Conservation (phyloP, 2,329 filamentous ascomycete genomes). For the Macrophomina pseudophaseolina region DNA sequence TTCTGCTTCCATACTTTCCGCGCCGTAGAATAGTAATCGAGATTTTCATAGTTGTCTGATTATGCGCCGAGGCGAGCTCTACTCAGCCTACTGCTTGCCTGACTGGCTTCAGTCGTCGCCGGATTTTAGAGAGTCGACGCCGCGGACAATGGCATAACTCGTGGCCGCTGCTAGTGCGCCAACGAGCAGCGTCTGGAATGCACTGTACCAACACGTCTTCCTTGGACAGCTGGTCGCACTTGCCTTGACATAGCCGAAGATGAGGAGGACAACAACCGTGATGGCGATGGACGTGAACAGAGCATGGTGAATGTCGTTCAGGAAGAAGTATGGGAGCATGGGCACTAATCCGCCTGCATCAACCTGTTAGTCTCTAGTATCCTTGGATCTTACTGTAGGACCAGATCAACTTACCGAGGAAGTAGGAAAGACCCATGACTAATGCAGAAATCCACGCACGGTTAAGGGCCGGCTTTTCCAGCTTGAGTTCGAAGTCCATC, state of each 20-base stretch:
- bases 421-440: constrained; percentile 47
- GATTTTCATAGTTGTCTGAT: constrained; percentile 1
- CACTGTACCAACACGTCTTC: constrained; percentile 17
- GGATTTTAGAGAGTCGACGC: constrained; percentile 23
- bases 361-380: neutral
- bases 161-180: constrained; percentile 26
- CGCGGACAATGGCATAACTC: constrained; percentile 26
- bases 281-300: constrained; percentile 59
- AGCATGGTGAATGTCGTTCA: constrained; percentile 46
- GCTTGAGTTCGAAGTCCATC: constrained; percentile 63
- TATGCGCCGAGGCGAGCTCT: neutral
- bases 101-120: neutral
- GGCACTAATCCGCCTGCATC: constrained; percentile 47
- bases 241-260: constrained; percentile 59
- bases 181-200: constrained; percentile 23
- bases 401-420: constrained; percentile 32
- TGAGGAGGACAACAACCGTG: constrained; percentile 54
- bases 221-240: constrained; percentile 19
- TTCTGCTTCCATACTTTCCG: neutral
- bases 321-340: constrained; percentile 58
- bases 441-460: constrained; percentile 54
- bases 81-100: no score
- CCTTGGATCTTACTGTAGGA: constrained; percentile 22
- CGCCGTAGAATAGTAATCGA: neutral
- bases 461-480: constrained; percentile 51